These are phyloP conservation scores for Staphylotrichum longicolle DNA, from an alignment of 495 filamentous ascomycete species.

Conservation along the genomic window DNA sequence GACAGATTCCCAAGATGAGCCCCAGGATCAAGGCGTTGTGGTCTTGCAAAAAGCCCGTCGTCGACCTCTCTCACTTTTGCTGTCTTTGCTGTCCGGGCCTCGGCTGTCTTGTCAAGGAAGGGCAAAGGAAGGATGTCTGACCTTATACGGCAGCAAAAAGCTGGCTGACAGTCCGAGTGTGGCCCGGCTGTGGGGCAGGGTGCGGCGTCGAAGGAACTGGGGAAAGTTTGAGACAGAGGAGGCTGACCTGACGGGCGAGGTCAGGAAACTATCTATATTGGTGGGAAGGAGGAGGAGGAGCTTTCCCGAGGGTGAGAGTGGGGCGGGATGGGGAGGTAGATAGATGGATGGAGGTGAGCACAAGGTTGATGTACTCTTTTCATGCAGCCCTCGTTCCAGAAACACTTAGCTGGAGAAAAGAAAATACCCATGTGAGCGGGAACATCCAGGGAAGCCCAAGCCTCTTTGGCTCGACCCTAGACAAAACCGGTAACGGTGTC, in stretches of 20 bases:
- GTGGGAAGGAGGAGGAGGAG: slow-evolving; percentile 18
- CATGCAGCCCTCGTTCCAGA: background rate
- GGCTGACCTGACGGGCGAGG: slow-evolving; percentile 23
- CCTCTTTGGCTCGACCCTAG: background rate
- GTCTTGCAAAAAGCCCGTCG: background rate
- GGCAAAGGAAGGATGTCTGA: slow-evolving; percentile 7
- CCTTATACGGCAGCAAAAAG: background rate
- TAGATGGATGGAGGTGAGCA: background rate
- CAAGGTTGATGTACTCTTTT: slow-evolving; percentile 5
- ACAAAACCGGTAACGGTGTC: background rate
- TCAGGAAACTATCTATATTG: slow-evolving; percentile 25
- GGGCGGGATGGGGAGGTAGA: background rate
- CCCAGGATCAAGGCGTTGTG: background rate
- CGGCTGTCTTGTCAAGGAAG: background rate
- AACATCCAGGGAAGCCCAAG: background rate
- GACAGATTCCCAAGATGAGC: background rate
- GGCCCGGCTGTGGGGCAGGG: slow-evolving; percentile 24
- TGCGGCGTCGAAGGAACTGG: slow-evolving; percentile 25
- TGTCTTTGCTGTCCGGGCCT: background rate
- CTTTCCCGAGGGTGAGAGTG: background rate
- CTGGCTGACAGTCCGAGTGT: slow-evolving; percentile 17
- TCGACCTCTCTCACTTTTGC: background rate
- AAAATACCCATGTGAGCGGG: slow-evolving; percentile 9
- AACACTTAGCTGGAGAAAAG: background rate
- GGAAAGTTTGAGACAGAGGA: slow-evolving; percentile 23